Evolutionary conservation across 2,329 filamentous ascomycete species (phyloP).

Genomic region (Scolecobasidium constrictum): DNA sequence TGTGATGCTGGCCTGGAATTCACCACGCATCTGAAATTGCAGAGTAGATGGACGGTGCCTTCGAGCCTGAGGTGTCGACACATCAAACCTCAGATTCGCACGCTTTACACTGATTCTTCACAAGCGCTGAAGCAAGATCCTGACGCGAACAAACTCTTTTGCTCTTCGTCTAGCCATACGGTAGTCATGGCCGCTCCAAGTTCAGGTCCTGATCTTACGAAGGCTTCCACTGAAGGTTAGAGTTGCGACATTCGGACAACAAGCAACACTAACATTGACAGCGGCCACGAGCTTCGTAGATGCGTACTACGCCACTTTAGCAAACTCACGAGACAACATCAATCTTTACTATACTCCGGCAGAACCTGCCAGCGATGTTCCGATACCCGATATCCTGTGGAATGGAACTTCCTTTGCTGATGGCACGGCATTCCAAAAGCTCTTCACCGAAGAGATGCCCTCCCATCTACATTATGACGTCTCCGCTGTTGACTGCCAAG

Average conservation of each 20-base stretch:
- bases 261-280: too few species aligned
- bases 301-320: slow-evolving; percentile 65
- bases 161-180: too few species aligned
- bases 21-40: too few species aligned
- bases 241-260: too few species aligned
- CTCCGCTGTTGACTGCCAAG: slow-evolving; percentile 65
- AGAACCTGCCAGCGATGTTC: slow-evolving; percentile 41
- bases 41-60: too few species aligned
- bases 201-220: neutral
- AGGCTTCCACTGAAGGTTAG: neutral
- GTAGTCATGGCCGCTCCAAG: neutral
- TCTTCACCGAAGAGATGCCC: slow-evolving; percentile 57
- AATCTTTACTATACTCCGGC: slow-evolving; percentile 59
- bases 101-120: too few species aligned
- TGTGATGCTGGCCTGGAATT: too few species aligned
- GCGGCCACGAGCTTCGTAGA: slow-evolving; percentile 63
- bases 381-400: slow-evolving; percentile 59
- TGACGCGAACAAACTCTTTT: too few species aligned
- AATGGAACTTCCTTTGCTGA: slow-evolving; percentile 61
- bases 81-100: too few species aligned
- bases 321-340: slow-evolving; percentile 46
- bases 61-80: too few species aligned
- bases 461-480: slow-evolving; percentile 56
- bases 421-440: slow-evolving; percentile 53
- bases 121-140: too few species aligned